Base-by-base conservation (phyloP, 768 basidiomycete species). In the Collybiopsis luxurians region DNA sequence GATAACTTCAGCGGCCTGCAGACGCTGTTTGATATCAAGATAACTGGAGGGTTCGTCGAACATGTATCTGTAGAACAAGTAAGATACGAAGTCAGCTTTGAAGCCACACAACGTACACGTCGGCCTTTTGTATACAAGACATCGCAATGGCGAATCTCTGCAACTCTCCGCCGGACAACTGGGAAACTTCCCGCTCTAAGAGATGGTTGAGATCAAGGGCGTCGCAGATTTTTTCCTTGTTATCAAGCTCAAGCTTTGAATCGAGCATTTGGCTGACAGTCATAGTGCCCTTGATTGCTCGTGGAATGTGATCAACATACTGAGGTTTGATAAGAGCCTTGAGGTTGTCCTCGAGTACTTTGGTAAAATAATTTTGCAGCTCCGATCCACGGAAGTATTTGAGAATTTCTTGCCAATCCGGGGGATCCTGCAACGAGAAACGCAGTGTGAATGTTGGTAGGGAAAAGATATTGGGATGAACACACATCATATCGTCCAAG, bases 261-360 rank as follows among this genome's bases (percentile, higher is more conserved):
- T 95, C 89, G 59, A 99, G 84, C 96, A 99, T 98, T 67, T 92
- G 79, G 5, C 80, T 76, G 26, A 99, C 95, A 2, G 88, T 89
- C 80, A 92, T 82, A 47, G 75, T 79, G 53, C 89, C 94, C 73
- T 98, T 96, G 79, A 99, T 92, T 39, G 94, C 93, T 42, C 89
- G 85, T 3, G 97, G 97, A 66, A 99, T 98, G 71, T 98, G 95
- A 70, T 99, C 97, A 61, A 99, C 97, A 69, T 99, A 99, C 83
- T 99, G 97, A 1, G 97, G 97, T 74, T 99, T 99, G 71, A 98
- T 98, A 60, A 99, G 83, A 1, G 97, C 95, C 77, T 98, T 98
- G 69, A 98, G 78, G 67, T 99, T 95, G 73, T 99, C 97, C 73
- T 98, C 97, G 19, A 99, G 81, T 5, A 98, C 94, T 73, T 98